Evolutionary conservation across 495 filamentous ascomycete species (phyloP).

Genomic region (Talaromyces stipitatus): DNA sequence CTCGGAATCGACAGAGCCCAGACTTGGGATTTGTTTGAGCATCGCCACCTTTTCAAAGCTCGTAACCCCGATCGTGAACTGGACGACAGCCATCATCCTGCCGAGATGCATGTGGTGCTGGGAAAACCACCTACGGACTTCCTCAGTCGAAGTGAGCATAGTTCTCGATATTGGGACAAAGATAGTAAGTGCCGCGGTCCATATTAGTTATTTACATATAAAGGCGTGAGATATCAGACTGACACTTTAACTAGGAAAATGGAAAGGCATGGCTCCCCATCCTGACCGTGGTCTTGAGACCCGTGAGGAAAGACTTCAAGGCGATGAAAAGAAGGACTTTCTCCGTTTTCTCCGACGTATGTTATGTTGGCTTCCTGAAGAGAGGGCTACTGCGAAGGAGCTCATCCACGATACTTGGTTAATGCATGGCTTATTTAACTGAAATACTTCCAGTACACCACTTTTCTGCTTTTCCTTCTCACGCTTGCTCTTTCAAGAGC

Average conservation of each 20-base stretch:
- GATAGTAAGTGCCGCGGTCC: neutral
- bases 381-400: constrained; percentile 33
- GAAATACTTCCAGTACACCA: no score
- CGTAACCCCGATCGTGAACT: constrained; percentile 25
- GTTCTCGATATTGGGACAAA: constrained; percentile 16
- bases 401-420: constrained; percentile 36
- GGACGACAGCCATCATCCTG: constrained; percentile 30
- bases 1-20: constrained; percentile 10
- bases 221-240: no score
- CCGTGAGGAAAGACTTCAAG: constrained; percentile 17
- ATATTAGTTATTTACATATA: no score
- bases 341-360: constrained; percentile 29
- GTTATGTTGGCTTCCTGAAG: constrained; percentile 36
- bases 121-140: constrained; percentile 29
- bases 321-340: constrained; percentile 26
- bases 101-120: constrained; percentile 30
- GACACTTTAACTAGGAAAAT: constrained; percentile 9
- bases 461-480: no score
- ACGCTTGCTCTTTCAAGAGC: no score
- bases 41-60: constrained; percentile 30
- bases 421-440: constrained; percentile 19
- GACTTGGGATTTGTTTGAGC: constrained; percentile 41
- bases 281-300: constrained; percentile 10
- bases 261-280: constrained; percentile 14
- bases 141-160: constrained; percentile 17